Evolutionary conservation across 495 filamentous ascomycete species (phyloP).

Genomic region (Annulohypoxylon maeteangense): DNA sequence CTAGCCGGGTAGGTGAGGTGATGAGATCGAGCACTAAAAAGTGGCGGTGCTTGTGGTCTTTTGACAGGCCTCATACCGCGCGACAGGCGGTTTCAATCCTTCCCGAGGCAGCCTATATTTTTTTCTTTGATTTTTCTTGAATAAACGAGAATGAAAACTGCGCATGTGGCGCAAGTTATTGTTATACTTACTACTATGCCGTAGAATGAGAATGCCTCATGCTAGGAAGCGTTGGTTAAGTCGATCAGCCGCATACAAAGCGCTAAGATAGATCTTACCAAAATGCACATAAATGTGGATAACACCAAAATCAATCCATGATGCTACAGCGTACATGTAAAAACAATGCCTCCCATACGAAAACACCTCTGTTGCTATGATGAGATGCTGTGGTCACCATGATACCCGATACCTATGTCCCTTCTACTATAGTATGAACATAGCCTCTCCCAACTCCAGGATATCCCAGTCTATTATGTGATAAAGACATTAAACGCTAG

Average conservation of each 20-base stretch:
- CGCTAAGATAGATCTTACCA: not conserved
- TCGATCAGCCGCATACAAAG: slow-evolving; percentile 8
- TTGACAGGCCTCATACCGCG: not conserved
- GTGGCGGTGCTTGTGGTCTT: not conserved
- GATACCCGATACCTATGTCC: slow-evolving; percentile 1
- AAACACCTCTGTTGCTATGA: slow-evolving; percentile 15
- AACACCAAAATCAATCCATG: not conserved
- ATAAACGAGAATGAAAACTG: not conserved
- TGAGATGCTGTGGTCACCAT: slow-evolving; percentile 11
- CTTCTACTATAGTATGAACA: slow-evolving; percentile 22
- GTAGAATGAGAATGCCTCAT: no score
- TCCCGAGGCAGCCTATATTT: not conserved
- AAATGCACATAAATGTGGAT: slow-evolving; percentile 17
- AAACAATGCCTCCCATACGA: slow-evolving; percentile 9
- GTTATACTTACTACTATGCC: not conserved
- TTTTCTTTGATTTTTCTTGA: not conserved
- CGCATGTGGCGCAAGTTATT: not conserved
- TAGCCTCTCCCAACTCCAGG: slow-evolving; percentile 38
- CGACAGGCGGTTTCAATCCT: not conserved
- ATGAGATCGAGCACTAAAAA: not conserved
- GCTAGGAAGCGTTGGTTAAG: not conserved
- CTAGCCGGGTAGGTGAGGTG: not conserved
- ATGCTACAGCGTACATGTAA: no score
- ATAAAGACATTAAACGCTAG: slow-evolving; percentile 19
- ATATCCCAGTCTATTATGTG: slow-evolving; percentile 20